Conservation (phyloP, 73 alveolate genomes). For the Effrenium voratum region DNA sequence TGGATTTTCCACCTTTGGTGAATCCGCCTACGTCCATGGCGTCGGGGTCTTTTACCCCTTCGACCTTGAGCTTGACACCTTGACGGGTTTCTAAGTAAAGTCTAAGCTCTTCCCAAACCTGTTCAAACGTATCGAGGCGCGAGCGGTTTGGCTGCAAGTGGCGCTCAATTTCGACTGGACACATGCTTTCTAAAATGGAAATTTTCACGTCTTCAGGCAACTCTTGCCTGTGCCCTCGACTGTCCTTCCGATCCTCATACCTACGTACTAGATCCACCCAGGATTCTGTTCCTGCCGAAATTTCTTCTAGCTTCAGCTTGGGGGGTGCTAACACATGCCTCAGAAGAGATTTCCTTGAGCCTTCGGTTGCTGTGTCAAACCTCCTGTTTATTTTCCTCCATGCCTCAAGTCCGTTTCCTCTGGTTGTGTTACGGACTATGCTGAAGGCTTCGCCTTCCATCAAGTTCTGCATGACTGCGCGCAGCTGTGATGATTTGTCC, state of each 20-base stretch:
- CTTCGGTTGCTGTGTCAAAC: conserved; percentile 26
- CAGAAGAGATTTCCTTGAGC: neutral
- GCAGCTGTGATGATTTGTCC: neutral
- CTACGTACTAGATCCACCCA: neutral
- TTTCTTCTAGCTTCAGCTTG: neutral
- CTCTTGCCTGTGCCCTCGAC: neutral
- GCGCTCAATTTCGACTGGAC: neutral
- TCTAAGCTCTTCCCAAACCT: neutral
- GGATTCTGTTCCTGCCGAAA: neutral
- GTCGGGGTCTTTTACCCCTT: neutral
- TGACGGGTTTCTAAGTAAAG: neutral
- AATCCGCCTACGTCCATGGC: conserved; percentile 7
- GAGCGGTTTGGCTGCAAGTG: conserved; percentile 7
- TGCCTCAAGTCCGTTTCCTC: conserved; percentile 4
- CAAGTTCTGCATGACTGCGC: neutral
- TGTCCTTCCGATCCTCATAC: conserved; percentile 1
- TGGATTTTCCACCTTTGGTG: neutral
- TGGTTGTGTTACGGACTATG: neutral
- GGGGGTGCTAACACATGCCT: neutral
- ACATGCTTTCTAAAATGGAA: neutral
- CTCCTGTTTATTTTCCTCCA: neutral
- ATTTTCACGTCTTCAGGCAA: conserved; percentile 20
- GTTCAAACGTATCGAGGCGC: neutral
- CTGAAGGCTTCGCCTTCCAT: conserved; percentile 21
- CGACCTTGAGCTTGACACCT: neutral